phyloP scores from a whole-genome alignment of 2,329 filamentous ascomycete species.

The Talaromyces sp. region DNA sequence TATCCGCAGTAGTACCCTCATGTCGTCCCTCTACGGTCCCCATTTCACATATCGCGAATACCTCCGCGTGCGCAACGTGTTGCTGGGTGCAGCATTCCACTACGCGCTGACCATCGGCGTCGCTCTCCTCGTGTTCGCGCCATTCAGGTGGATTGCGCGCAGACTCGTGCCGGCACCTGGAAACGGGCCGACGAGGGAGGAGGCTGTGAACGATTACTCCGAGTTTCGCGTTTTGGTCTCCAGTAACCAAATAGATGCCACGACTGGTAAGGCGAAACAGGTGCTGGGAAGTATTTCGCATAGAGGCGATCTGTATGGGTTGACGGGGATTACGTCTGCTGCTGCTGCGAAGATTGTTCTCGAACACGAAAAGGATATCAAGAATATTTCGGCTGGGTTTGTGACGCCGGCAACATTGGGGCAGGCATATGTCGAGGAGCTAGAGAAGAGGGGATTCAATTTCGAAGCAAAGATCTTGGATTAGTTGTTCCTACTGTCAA shows the following conservation, averaged over 20 bases:
- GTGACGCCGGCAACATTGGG: slow-evolving; percentile 50
- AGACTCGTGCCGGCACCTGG: slow-evolving; percentile 51
- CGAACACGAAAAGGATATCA: slow-evolving; percentile 41
- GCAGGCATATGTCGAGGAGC: slow-evolving; percentile 44
- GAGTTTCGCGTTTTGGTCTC: slow-evolving; percentile 47
- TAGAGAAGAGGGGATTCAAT: slow-evolving; percentile 43
- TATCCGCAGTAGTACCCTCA: slow-evolving; percentile 58
- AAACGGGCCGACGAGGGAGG: slow-evolving; percentile 47
- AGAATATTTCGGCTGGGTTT: slow-evolving; percentile 42
- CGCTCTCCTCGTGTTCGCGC: slow-evolving; percentile 49
- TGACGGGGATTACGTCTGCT: slow-evolving; percentile 44
- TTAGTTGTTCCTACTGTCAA: neutral
- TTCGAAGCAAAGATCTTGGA: slow-evolving; percentile 41
- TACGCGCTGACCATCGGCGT: slow-evolving; percentile 46
- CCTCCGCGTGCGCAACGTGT: slow-evolving; percentile 49
- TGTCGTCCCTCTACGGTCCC: slow-evolving; percentile 56
- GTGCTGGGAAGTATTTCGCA: slow-evolving; percentile 43
- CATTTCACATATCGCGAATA: slow-evolving; percentile 59
- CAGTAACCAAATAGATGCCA: slow-evolving; percentile 33
- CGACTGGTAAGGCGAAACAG: slow-evolving; percentile 31
- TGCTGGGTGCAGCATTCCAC: slow-evolving; percentile 51
- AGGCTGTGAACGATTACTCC: slow-evolving; percentile 34
- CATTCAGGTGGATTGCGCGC: slow-evolving; percentile 51
- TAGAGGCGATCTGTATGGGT: slow-evolving; percentile 42
- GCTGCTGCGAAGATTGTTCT: slow-evolving; percentile 47